A percentile compares a stretch with the other conserved stretches of the same genome.
Evolutionary conservation across 768 basidiomycete species (phyloP).

Genomic region (Gloeopeniophorella convolvens): DNA sequence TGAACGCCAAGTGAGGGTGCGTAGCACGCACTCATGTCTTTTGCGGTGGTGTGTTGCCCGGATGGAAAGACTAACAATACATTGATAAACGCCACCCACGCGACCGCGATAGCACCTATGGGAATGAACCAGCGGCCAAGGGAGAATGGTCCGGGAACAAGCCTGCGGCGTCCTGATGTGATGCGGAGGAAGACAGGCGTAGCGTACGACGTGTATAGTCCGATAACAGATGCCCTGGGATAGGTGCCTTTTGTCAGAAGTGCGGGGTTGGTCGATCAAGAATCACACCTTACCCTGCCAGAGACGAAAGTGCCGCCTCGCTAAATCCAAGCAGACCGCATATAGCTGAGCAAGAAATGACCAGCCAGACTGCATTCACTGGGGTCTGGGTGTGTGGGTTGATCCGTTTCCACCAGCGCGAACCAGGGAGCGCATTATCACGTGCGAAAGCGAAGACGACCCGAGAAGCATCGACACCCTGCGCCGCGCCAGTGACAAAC

Average conservation of each 20-base stretch:
- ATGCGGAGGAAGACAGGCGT: constrained; percentile 65
- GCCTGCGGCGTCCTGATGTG: constrained; percentile 54
- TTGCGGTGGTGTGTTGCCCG: background rate
- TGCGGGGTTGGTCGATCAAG: too few relatives aligned
- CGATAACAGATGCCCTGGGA: constrained; percentile 61
- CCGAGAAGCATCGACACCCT: constrained; percentile 68
- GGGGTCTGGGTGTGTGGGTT: constrained; percentile 57
- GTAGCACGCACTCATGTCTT: constrained; percentile 18
- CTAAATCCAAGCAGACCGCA: constrained; percentile 66
- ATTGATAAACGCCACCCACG: constrained; percentile 60
- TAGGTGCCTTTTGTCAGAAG: background rate
- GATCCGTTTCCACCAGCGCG: constrained; percentile 61
- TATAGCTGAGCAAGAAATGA: constrained; percentile 48
- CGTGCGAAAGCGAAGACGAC: constrained; percentile 72
- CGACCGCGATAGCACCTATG: constrained; percentile 52
- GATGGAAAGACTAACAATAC: constrained; percentile 47
- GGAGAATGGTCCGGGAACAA: constrained; percentile 53
- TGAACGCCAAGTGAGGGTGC: background rate
- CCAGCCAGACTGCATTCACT: constrained; percentile 72
- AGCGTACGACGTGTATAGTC: constrained; percentile 62
- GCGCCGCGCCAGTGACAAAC: constrained; percentile 70
- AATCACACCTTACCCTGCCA: constrained; percentile 48
- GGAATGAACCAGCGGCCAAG: constrained; percentile 57
- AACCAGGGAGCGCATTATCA: constrained; percentile 69
- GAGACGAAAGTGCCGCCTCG: constrained; percentile 51